Conservation (phyloP, 2,329 filamentous ascomycete species). For the Thielaviopsis populi region DNA sequence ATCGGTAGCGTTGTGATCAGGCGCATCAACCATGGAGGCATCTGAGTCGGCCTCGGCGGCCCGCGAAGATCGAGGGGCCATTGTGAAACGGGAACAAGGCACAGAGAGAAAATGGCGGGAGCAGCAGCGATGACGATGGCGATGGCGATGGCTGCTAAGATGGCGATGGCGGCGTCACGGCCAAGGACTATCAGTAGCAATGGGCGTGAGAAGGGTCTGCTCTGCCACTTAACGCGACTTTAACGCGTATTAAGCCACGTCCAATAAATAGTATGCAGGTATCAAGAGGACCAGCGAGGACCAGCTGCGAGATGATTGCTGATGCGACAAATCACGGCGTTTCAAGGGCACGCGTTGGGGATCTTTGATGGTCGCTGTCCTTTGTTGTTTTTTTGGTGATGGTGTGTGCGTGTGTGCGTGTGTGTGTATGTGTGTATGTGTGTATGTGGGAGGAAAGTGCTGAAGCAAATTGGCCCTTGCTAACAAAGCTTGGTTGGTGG, state of each 20-base stretch:
- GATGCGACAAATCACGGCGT: neutral
- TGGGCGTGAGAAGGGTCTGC: constrained; percentile 3
- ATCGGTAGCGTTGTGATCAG: constrained; percentile 27
- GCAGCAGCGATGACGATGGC: neutral
- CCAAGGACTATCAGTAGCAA: neutral
- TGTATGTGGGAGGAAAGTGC: neutral
- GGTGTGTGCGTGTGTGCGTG: neutral
- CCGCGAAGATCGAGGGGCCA: constrained; percentile 40
- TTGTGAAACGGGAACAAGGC: constrained; percentile 23
- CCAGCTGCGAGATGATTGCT: neutral
- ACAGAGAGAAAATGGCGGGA: neutral
- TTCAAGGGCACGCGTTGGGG: neutral
- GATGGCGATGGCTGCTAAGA: neutral
- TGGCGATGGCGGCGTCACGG: neutral
- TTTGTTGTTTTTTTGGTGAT: neutral
- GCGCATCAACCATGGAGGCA: constrained; percentile 48
- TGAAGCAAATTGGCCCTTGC: neutral
- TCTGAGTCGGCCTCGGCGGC: constrained; percentile 41
- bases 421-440: neutral
- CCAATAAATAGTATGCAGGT: neutral
- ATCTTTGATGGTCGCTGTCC: neutral
- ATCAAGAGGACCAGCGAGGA: neutral
- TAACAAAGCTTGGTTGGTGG: neutral
- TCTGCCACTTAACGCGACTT: constrained; percentile 11
- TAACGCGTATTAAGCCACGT: constrained; percentile 4